phyloP scores from a whole-genome alignment of 1,139 yeast genomes.

The Lodderomyces beijingensis region DNA sequence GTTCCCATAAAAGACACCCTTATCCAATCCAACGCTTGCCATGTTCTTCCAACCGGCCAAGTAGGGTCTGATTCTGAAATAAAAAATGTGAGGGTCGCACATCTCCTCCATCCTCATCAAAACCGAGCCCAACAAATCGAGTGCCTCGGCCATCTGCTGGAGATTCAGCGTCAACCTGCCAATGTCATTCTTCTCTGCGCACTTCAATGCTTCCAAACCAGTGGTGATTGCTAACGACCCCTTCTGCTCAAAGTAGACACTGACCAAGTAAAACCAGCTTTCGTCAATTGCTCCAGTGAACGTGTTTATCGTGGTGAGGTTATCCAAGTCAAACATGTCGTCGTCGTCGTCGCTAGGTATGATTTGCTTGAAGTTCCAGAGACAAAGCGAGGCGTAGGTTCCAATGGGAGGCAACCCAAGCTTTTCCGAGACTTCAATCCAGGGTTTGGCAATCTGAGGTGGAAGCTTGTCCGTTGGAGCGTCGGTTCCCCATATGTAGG shows the following conservation, averaged over 20 bases:
- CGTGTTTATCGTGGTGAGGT: slow-evolving; percentile 74
- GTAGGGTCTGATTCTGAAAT: slow-evolving; percentile 80
- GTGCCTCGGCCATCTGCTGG: slow-evolving; percentile 67
- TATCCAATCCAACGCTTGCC: slow-evolving; percentile 77
- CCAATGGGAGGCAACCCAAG: slow-evolving; percentile 82
- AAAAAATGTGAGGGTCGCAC: slow-evolving; percentile 93
- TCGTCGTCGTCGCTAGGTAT: slow-evolving; percentile 42
- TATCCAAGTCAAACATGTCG: slow-evolving; percentile 50
- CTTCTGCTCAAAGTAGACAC: slow-evolving; percentile 78
- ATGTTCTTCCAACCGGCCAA: slow-evolving; percentile 94
- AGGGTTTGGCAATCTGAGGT: slow-evolving; percentile 62
- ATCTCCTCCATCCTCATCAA: slow-evolving; percentile 84
- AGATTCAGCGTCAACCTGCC: slow-evolving; percentile 40
- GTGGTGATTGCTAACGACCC: slow-evolving; percentile 71
- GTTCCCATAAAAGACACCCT: slow-evolving; percentile 77
- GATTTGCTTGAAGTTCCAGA: slow-evolving; percentile 80
- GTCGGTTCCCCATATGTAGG: slow-evolving; percentile 82
- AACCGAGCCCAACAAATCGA: slow-evolving; percentile 71
- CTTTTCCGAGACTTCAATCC: slow-evolving; percentile 51
- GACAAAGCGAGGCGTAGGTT: slow-evolving; percentile 80
- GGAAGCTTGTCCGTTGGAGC: slow-evolving; percentile 69
- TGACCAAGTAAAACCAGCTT: slow-evolving; percentile 87
- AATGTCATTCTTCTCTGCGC: slow-evolving; percentile 29
- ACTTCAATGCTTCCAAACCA: slow-evolving; percentile 40
- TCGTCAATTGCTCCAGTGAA: slow-evolving; percentile 91